Evolutionary conservation across 2,329 filamentous ascomycete species (phyloP).

Genomic region (Xylaria hypoxylon): DNA sequence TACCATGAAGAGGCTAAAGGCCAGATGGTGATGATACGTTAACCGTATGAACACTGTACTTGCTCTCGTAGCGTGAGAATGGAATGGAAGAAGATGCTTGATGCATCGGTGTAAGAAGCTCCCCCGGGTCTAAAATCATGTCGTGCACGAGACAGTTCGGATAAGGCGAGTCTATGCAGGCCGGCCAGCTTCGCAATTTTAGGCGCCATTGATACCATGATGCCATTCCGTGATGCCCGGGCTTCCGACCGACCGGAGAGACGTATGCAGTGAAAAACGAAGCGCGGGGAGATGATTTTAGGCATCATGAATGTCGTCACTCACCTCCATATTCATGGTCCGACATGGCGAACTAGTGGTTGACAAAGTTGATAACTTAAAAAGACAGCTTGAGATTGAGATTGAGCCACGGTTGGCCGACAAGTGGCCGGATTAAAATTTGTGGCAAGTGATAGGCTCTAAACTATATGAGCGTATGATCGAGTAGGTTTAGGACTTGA

Average conservation of each 20-base stretch:
- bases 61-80: neutral
- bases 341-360: slow-evolving; percentile 62
- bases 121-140: neutral
- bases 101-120: neutral
- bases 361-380: slow-evolving; percentile 3
- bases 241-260: neutral
- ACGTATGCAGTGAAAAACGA: neutral
- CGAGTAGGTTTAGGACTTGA: neutral
- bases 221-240: neutral
- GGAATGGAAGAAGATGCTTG: neutral
- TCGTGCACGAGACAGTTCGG: neutral
- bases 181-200: neutral
- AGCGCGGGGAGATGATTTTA: neutral
- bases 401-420: neutral
- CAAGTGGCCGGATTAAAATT: neutral
- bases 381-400: slow-evolving; percentile 1
- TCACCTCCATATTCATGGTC: slow-evolving; percentile 74
- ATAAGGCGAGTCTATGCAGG: neutral
- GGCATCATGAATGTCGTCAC: slow-evolving; percentile 46
- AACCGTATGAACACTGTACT: neutral
- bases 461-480: neutral
- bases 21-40: neutral
- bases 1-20: neutral
- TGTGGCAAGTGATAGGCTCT: neutral
- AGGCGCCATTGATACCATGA: neutral